Evolutionary conservation across 1,284 basidiomycete genomes (phyloP).

Genomic region (Ustilago xerochloae): DNA sequence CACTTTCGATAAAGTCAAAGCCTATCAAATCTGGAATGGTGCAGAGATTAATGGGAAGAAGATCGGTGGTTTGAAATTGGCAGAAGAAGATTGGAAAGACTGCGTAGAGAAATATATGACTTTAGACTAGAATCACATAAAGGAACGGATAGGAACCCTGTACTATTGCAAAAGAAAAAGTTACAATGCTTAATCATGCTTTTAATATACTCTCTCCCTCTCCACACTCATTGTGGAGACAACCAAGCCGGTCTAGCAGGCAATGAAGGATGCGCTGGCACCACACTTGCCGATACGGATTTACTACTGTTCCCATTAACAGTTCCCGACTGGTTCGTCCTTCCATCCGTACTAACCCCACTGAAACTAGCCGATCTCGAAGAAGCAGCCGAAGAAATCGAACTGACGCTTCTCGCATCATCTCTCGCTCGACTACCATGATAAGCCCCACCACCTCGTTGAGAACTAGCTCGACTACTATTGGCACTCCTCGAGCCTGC

Average conservation of each 20-base stretch:
- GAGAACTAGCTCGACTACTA: conserved; percentile 33
- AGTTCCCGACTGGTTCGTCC: neutral
- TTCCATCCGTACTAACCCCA: conserved; percentile 7
- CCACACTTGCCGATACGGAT: neutral
- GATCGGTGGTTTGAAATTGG: neutral
- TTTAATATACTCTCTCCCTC: neutral
- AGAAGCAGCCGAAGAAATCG: conserved; percentile 23
- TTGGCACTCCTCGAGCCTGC: conserved; percentile 11
- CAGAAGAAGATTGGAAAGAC: conserved; percentile 21
- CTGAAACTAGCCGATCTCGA: conserved; percentile 34
- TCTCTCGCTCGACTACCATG: conserved; percentile 8
- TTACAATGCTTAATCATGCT: neutral
- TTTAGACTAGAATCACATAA: conserved; percentile 5
- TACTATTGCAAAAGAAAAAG: neutral
- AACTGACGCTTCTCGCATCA: conserved; percentile 25
- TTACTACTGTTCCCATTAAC: neutral
- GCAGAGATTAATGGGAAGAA: neutral
- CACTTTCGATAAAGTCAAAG: conserved; percentile 32
- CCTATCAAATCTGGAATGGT: neutral
- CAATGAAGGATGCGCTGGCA: conserved; percentile 21
- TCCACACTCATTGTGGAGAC: neutral
- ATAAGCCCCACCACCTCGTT: conserved; percentile 6
- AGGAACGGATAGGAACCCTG: neutral
- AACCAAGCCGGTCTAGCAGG: conserved; percentile 42
- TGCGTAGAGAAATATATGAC: conserved; percentile 44